Conservation (phyloP, 2,329 filamentous ascomycete genomes). For the Beauveria sp. region DNA sequence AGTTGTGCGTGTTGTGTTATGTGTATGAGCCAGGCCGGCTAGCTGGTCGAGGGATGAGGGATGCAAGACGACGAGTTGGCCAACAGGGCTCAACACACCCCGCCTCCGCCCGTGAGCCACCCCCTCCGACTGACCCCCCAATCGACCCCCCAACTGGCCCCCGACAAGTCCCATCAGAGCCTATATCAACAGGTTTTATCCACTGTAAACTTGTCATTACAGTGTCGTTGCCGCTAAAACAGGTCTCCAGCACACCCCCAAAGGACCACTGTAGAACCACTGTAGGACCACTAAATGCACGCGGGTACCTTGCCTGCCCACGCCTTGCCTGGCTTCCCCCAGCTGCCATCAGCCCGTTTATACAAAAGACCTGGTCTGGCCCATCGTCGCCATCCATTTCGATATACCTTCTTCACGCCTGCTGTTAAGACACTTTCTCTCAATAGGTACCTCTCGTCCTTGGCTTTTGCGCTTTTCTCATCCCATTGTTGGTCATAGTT, state of each 20-base stretch:
- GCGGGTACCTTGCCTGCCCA: neutral
- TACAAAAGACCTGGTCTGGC: conserved; percentile 17
- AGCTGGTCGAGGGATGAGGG: neutral
- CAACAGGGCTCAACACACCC: neutral
- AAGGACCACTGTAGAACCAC: neutral
- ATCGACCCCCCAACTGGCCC: neutral
- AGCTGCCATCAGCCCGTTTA: neutral
- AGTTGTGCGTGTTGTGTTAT: neutral
- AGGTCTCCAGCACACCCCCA: neutral
- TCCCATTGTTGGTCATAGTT: neutral
- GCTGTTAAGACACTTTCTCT: neutral
- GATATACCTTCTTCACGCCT: conserved; percentile 2
- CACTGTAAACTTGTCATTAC: neutral
- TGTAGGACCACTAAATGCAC: neutral
- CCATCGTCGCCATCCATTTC: conserved; percentile 7
- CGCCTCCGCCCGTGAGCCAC: neutral
- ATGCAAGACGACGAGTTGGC: neutral
- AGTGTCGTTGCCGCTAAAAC: neutral
- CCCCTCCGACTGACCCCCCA: neutral
- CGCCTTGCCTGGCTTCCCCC: neutral
- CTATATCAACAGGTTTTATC: neutral
- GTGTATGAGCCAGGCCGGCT: neutral
- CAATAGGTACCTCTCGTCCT: neutral
- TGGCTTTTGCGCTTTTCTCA: neutral
- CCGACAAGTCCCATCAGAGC: neutral